Conservation (phyloP, 2,329 filamentous ascomycete species). For the Corynespora cassiicola region DNA sequence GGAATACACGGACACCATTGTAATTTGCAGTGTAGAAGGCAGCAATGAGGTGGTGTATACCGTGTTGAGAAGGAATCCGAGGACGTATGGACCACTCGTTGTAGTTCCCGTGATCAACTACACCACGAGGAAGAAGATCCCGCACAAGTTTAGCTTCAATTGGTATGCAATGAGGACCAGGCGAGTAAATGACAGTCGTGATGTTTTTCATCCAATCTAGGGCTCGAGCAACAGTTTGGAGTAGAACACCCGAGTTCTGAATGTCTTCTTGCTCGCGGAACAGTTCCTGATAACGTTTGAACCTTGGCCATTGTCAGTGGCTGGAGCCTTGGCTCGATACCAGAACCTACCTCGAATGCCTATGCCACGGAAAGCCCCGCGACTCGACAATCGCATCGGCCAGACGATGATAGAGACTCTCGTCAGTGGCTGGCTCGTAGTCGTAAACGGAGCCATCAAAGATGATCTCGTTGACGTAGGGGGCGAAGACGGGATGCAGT, state of each 20-base stretch:
- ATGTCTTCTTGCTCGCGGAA: slow-evolving; percentile 36
- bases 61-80: slow-evolving; percentile 20
- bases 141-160: slow-evolving; percentile 23
- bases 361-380: slow-evolving; percentile 18
- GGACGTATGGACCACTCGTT: too few relatives aligned
- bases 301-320: slow-evolving; percentile 14
- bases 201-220: slow-evolving; percentile 33
- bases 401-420: slow-evolving; percentile 12
- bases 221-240: slow-evolving; percentile 28
- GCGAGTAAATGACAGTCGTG: slow-evolving; percentile 31
- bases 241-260: slow-evolving; percentile 24
- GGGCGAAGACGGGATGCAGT: slow-evolving; percentile 25
- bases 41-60: slow-evolving; percentile 35
- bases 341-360: slow-evolving; percentile 17
- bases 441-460: slow-evolving; percentile 37
- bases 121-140: slow-evolving; percentile 24
- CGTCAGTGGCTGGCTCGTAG: slow-evolving; percentile 15
- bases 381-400: slow-evolving; percentile 10
- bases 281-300: slow-evolving; percentile 28
- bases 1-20: slow-evolving; percentile 28
- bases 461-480: slow-evolving; percentile 38
- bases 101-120: background rate
- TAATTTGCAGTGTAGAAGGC: slow-evolving; percentile 28
- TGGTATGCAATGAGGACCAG: slow-evolving; percentile 25
- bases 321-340: background rate